Evolutionary conservation across 1,284 basidiomycete genomes (phyloP), one percentile per base, ranked within the genome.

Genomic region (Cutaneotrichosporon sp.): DNA sequence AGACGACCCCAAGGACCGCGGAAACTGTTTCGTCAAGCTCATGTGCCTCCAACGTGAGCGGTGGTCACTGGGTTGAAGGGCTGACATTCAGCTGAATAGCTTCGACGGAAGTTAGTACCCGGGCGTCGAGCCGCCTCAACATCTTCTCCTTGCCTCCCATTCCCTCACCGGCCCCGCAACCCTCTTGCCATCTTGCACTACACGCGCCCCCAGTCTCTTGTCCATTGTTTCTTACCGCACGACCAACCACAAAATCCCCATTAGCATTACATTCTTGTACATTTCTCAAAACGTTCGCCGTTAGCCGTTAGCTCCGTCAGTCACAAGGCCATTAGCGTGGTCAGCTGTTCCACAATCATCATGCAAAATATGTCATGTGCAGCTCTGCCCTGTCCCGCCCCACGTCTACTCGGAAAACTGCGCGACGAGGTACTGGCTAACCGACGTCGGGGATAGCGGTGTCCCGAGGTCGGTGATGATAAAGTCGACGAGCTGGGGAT

Each of bases 351-450:
- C n/a, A n/a, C 38, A 12, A 4, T 41, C 22, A 20, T 22, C 41
- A 53, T 53, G 52, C 52, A 53, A 49, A 17, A 26, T 41, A 29
- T 52, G 51, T 33, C 41, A 17, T 41, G 10, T 9, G 24, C 33
- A 42, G 34, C n/a, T n/a, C 41, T 31, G 9, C 42, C 24, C 2
- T 26, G 10, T 19, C n/a, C 6, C n/a, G 26, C 17, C 24, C 5
- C n/a, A n/a, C n/a, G n/a, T 16, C 29, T 60, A 66, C 42, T 59
- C 53, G n/a, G 72, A 69, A 59, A 75, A 75, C 57, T 74, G 69
- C 20, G 72, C 74, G 12, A 75, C 74, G 32, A 75, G 63, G 49
- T 75, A 75, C 56, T 75, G 74, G 58, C 70, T 72, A 47, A 75
- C 71, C 27, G 62, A 63, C 19, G 71, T 74, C 5, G 74, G 72